A percentile compares a stretch with the other conserved stretches of the same genome.
phyloP scores from a whole-genome alignment of 2,329 filamentous ascomycete genomes.

The Didymellaceae sp. region DNA sequence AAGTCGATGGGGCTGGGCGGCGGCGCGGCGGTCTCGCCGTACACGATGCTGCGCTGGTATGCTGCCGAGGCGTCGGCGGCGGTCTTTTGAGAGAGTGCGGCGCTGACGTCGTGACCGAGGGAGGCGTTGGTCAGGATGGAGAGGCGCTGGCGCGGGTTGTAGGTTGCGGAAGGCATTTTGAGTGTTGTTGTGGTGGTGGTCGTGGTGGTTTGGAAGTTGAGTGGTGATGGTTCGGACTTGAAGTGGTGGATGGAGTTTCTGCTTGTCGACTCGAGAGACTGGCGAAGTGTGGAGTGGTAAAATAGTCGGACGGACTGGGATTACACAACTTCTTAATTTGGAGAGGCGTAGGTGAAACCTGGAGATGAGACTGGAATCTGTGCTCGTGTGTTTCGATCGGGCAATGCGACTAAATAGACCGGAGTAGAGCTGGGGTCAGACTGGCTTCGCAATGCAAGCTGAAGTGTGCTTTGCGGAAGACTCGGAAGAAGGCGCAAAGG shows the following conservation, averaged over 20 bases:
- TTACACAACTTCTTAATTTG: constrained; percentile 2
- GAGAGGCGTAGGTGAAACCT: neutral
- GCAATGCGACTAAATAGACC: constrained; percentile 29
- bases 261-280: neutral
- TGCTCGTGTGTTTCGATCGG: constrained; percentile 15
- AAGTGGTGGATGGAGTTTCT: neutral
- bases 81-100: constrained; percentile 50
- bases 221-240: neutral
- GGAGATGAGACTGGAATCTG: constrained; percentile 2
- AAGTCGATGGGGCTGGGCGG: constrained; percentile 52
- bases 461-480: no score
- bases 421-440: constrained; percentile 2
- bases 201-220: neutral
- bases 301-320: neutral
- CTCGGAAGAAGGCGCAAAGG: constrained; percentile 27
- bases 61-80: constrained; percentile 44
- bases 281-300: neutral
- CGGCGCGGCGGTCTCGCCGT: constrained; percentile 50
- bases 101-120: constrained; percentile 50
- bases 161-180: constrained; percentile 37
- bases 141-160: constrained; percentile 50
- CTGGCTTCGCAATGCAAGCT: constrained; percentile 23
- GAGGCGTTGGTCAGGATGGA: constrained; percentile 51
- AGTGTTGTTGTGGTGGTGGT: constrained; percentile 1
- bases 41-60: constrained; percentile 29